A percentile compares a stretch with the other conserved stretches of the same genome.
phyloP scores from a whole-genome alignment of 73 alveolate species.

The Tetrahymena thermophila region DNA sequence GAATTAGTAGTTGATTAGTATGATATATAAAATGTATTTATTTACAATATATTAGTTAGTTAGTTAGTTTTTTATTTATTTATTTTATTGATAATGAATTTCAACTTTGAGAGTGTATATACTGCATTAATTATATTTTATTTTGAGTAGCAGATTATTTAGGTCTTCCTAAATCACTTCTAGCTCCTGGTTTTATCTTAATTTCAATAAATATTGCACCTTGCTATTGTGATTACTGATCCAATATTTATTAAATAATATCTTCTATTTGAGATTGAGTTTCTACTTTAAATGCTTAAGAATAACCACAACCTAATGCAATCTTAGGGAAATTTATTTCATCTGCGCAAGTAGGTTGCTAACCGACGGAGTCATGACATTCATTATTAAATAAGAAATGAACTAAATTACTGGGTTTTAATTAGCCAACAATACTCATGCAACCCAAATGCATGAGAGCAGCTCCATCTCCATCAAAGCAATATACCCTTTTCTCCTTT shows the following conservation, averaged over 20 bases:
- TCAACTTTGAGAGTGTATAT: conserved; percentile 10
- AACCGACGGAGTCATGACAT: not conserved
- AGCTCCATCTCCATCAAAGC: not conserved
- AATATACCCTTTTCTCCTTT: not conserved
- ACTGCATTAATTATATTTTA: conserved; percentile 50
- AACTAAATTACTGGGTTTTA: not conserved
- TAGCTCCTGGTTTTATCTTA: conserved; percentile 57
- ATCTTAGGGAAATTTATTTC: not conserved
- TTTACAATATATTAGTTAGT: too few relatives aligned
- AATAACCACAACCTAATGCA: not conserved
- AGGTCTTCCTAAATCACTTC: conserved; percentile 69
- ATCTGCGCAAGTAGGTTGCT: not conserved
- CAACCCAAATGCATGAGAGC: not conserved
- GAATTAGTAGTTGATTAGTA: not conserved
- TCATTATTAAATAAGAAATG: not conserved
- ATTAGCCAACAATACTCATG: not conserved
- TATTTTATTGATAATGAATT: too few relatives aligned
- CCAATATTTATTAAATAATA: not conserved
- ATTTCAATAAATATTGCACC: conserved; percentile 60
- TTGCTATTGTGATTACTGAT: not conserved
- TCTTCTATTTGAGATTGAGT: not conserved
- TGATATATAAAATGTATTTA: not conserved
- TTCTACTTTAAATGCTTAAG: not conserved
- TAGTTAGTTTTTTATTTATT: too few relatives aligned
- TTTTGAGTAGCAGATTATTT: conserved; percentile 54